phyloP scores from a whole-genome alignment of 257 asterid genomes.

The Fraxinus americana region DNA sequence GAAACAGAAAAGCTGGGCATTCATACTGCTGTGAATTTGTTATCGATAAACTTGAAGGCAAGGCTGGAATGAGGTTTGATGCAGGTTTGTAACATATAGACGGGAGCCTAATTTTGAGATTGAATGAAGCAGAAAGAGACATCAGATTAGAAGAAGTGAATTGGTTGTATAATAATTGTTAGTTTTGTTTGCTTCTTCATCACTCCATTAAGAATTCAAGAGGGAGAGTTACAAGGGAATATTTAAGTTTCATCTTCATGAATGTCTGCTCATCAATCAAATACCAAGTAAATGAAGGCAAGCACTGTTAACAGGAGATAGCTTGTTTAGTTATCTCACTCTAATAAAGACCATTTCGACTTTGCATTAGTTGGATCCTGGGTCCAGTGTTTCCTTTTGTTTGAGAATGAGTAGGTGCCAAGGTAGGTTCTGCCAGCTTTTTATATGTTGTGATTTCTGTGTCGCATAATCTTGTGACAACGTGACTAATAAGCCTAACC shows the following conservation, averaged over 20 bases:
- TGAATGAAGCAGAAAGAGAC: slow-evolving; percentile 47
- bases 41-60: slow-evolving; percentile 30
- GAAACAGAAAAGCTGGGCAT: slow-evolving; percentile 36
- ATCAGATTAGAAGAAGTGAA: slow-evolving; percentile 23
- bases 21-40: slow-evolving; percentile 40
- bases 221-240: slow-evolving; percentile 49
- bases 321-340: too few species aligned
- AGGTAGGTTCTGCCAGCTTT: slow-evolving; percentile 33
- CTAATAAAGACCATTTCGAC: background rate
- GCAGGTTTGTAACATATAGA: slow-evolving; percentile 21
- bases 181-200: slow-evolving; percentile 7
- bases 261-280: slow-evolving; percentile 21
- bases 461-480: background rate
- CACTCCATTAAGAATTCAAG: slow-evolving; percentile 37
- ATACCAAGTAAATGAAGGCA: slow-evolving; percentile 14
- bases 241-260: slow-evolving; percentile 67
- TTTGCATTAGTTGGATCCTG: background rate
- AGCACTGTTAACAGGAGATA: too few species aligned
- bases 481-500: background rate
- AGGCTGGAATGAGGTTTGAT: slow-evolving; percentile 14
- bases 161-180: background rate
- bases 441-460: background rate
- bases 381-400: background rate
- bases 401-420: slow-evolving; percentile 38
- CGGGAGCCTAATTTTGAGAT: slow-evolving; percentile 38